Evolutionary conservation across 257 asterid species (phyloP).

Genomic region (Fraxinus anomala): DNA sequence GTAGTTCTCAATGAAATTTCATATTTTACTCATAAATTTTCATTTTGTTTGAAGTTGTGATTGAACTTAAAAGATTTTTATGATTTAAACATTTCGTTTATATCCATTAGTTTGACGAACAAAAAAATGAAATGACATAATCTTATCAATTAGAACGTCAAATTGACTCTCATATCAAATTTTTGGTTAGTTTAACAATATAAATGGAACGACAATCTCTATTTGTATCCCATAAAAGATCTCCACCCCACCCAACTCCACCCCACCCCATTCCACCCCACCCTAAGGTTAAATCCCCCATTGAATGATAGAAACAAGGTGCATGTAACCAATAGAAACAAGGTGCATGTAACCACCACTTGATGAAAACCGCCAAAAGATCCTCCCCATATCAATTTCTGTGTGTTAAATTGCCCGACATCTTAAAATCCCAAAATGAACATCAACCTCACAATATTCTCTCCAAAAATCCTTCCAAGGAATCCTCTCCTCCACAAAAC

Average conservation of each 20-base stretch:
- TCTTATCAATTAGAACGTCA: too few relatives aligned
- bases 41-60: too few relatives aligned
- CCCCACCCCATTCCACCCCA: not conserved
- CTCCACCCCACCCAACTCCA: constrained; percentile 30
- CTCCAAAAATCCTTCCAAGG: constrained; percentile 25
- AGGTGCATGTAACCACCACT: not conserved
- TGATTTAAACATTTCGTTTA: too few relatives aligned
- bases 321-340: constrained; percentile 10
- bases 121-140: too few relatives aligned
- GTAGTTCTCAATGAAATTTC: too few relatives aligned
- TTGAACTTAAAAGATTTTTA: too few relatives aligned
- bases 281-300: constrained; percentile 29
- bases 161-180: too few relatives aligned
- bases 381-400: constrained; percentile 10
- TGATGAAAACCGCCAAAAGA: not conserved
- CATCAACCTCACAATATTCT: constrained; percentile 49
- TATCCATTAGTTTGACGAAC: too few relatives aligned
- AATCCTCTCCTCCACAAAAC: constrained; percentile 19
- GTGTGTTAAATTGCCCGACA: constrained; percentile 14
- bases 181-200: too few relatives aligned
- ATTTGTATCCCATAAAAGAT: constrained; percentile 17
- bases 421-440: constrained; percentile 2
- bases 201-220: too few relatives aligned
- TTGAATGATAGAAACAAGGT: constrained; percentile 28
- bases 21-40: too few relatives aligned